Conservation (phyloP, 176 grass and related monocot species). For the Elymus sibiricus region DNA sequence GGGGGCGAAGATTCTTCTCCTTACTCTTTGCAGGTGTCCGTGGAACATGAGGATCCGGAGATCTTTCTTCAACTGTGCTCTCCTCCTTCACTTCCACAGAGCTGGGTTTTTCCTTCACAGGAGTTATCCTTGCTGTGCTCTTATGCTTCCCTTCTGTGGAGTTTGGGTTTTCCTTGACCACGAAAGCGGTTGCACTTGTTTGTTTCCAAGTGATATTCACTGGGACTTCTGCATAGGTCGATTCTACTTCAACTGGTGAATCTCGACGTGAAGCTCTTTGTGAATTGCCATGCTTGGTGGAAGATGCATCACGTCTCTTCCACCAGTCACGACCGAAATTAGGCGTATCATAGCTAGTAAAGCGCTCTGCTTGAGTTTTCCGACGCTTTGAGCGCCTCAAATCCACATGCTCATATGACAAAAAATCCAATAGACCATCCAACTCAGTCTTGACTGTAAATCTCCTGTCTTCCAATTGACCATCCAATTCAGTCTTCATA, state of each 20-base stretch:
- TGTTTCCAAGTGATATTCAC: not conserved
- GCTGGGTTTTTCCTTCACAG: slow-evolving; percentile 15
- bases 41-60: slow-evolving; percentile 22
- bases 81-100: slow-evolving; percentile 8
- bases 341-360: slow-evolving; percentile 56
- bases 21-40: slow-evolving; percentile 25
- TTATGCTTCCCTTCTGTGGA: not conserved
- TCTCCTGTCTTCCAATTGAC: slow-evolving; percentile 16
- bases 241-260: slow-evolving; percentile 11
- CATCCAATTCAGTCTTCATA: slow-evolving; percentile 26
- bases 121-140: slow-evolving; percentile 10
- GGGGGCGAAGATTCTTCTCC: slow-evolving; percentile 21
- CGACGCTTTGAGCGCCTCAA: slow-evolving; percentile 83
- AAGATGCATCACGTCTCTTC: slow-evolving; percentile 15
- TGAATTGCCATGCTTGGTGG: not conserved
- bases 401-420: slow-evolving; percentile 49
- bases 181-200: slow-evolving; percentile 9
- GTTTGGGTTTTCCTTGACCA: slow-evolving; percentile 10
- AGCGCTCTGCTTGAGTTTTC: slow-evolving; percentile 50
- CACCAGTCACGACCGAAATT: slow-evolving; percentile 48
- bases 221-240: slow-evolving; percentile 16
- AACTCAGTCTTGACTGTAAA: slow-evolving; percentile 12
- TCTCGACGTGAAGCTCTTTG: not conserved
- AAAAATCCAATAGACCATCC: slow-evolving; percentile 36
- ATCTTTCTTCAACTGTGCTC: slow-evolving; percentile 20